These are phyloP conservation scores for Verticillium longisporum DNA, from an alignment of 2,329 filamentous ascomycete species.

Conservation along the genomic window DNA sequence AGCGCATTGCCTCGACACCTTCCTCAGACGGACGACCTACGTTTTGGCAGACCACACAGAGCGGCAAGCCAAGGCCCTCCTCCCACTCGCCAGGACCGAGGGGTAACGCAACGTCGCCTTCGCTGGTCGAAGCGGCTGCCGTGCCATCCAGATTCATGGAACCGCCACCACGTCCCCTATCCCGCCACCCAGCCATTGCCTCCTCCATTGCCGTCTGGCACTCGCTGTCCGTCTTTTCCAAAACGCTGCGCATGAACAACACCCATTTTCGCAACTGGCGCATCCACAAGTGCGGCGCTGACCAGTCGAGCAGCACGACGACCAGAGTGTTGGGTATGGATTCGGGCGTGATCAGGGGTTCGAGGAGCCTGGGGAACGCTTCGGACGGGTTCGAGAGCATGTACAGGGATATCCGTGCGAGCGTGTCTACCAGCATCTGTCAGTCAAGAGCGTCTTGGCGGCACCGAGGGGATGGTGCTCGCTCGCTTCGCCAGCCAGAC, in stretches of 20 bases:
- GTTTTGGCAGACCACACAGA: conserved; percentile 95
- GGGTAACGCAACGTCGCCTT: conserved; percentile 65
- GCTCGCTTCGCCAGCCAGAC: conserved; percentile 8
- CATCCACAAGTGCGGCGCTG: conserved; percentile 87
- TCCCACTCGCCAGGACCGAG: conserved; percentile 90
- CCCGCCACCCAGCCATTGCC: conserved; percentile 72
- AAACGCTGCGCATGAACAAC: conserved; percentile 69
- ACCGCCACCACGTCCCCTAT: conserved; percentile 61
- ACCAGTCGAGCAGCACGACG: conserved; percentile 92
- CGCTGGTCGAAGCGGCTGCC: conserved; percentile 48
- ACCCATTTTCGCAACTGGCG: conserved; percentile 87
- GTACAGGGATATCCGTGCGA: conserved; percentile 84
- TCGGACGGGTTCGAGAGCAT: conserved; percentile 79
- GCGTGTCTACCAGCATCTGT: conserved; percentile 55
- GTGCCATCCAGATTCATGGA: conserved; percentile 57
- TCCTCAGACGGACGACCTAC: conserved; percentile 40
- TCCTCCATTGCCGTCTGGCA: conserved; percentile 83
- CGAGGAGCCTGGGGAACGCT: conserved; percentile 75
- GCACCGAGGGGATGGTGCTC: not conserved
- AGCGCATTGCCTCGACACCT: conserved; percentile 5
- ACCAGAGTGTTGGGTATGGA: conserved; percentile 82
- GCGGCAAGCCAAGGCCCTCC: conserved; percentile 74
- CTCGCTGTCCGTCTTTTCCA: conserved; percentile 66
- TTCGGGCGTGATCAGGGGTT: conserved; percentile 75
- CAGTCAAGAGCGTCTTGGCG: not conserved